These are phyloP conservation scores for Alternaria sp. DNA, from an alignment of 2,329 filamentous ascomycete genomes.

Conservation along the genomic window DNA sequence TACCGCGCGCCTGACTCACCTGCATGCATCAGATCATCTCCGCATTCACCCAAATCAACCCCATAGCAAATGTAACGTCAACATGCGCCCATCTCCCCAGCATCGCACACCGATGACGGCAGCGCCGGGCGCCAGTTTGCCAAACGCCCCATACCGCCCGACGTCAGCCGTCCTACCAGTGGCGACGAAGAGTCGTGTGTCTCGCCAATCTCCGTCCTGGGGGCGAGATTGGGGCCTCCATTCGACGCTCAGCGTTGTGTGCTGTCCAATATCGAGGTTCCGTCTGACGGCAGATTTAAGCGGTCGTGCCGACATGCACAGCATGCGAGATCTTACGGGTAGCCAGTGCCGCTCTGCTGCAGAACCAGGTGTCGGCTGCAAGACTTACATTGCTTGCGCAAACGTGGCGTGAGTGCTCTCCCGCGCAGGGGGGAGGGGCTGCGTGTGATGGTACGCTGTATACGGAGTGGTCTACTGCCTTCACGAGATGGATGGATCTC, in stretches of 20 bases:
- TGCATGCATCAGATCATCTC: slow-evolving; percentile 1
- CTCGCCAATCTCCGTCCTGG: slow-evolving; percentile 3
- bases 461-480: background rate
- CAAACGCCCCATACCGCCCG: slow-evolving; percentile 14
- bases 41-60: slow-evolving; percentile 1
- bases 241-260: background rate
- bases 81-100: slow-evolving; percentile 1
- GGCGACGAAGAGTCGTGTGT: background rate
- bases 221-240: background rate
- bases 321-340: slow-evolving; percentile 4
- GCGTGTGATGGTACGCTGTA: background rate
- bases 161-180: slow-evolving; percentile 20
- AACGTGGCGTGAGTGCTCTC: background rate
- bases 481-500: background rate
- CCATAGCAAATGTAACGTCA: background rate
- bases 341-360: background rate
- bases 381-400: background rate
- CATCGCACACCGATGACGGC: slow-evolving; percentile 25
- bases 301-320: slow-evolving; percentile 3
- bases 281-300: background rate
- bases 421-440: background rate
- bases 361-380: background rate
- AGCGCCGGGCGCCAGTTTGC: slow-evolving; percentile 7
- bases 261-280: background rate
- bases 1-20: background rate